phyloP scores from a whole-genome alignment of 176 grass and related monocot species.

The Musa itinerans region DNA sequence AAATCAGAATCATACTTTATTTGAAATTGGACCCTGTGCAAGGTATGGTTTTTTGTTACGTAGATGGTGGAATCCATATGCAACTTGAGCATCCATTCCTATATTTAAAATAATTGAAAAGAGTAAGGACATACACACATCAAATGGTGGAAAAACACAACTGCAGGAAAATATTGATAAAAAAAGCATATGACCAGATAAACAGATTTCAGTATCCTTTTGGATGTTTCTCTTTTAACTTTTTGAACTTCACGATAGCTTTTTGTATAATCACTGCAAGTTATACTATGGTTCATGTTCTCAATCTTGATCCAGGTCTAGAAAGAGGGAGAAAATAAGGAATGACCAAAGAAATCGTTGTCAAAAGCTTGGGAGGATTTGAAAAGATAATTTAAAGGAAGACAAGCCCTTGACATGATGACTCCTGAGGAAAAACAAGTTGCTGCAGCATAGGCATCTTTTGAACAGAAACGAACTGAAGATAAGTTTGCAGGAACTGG shows the following conservation, averaged over 20 bases:
- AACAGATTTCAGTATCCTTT: neutral
- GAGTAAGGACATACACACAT: neutral
- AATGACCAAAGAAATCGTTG: neutral
- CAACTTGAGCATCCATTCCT: constrained; percentile 99
- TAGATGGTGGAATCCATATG: constrained; percentile 91
- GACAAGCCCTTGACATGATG: neutral
- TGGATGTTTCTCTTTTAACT: neutral
- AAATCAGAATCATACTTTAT: constrained; percentile 62
- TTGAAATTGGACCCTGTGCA: constrained; percentile 83
- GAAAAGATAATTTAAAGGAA: neutral
- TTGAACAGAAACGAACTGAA: neutral
- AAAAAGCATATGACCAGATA: neutral
- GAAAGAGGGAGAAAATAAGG: neutral
- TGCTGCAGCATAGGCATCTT: neutral
- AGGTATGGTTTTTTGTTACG: constrained; percentile 83
- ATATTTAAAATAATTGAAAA: constrained; percentile 14
- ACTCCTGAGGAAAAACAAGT: neutral
- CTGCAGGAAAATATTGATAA: neutral
- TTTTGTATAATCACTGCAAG: neutral
- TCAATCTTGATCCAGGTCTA: neutral
- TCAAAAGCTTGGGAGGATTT: neutral
- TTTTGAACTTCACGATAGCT: neutral
- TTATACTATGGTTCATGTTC: neutral
- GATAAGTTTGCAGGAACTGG: neutral
- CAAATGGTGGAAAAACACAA: constrained; percentile 5